These are phyloP conservation scores for Vigna reflexopilosa DNA, from an alignment of 306 rosid genomes.

Conservation along the genomic window DNA sequence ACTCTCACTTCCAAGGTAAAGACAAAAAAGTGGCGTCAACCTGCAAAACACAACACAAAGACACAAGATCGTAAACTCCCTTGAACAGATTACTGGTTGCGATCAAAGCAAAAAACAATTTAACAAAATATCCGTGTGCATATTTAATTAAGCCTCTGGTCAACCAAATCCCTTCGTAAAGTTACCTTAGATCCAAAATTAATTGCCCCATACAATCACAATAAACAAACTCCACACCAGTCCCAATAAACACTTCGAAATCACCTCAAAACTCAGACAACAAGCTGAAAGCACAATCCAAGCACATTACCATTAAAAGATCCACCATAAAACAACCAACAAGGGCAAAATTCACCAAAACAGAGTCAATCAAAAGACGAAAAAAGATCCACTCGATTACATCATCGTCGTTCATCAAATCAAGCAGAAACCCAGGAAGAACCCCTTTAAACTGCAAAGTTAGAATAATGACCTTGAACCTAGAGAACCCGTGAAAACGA, in stretches of 20 bases:
- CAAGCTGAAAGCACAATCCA: not conserved
- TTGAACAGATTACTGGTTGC: not conserved
- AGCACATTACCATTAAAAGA: conserved; percentile 25
- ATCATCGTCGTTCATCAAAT: not conserved
- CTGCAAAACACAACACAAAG: conserved; percentile 48
- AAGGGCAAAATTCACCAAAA: conserved; percentile 28
- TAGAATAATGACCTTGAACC: not conserved
- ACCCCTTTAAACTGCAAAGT: conserved; percentile 7
- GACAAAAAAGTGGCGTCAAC: conserved; percentile 21
- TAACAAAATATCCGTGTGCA: not conserved
- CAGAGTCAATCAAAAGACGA: not conserved
- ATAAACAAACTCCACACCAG: conserved; percentile 17
- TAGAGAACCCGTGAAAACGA: not conserved
- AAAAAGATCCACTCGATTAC: not conserved
- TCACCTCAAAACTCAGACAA: not conserved
- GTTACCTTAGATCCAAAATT: conserved; percentile 39
- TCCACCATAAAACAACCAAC: not conserved
- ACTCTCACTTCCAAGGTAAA: conserved; percentile 16
- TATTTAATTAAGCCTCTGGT: not conserved
- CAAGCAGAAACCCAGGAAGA: not conserved
- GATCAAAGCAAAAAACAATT: conserved; percentile 25
- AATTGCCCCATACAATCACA: conserved; percentile 9
- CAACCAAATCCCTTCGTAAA: not conserved
- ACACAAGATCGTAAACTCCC: conserved; percentile 6
- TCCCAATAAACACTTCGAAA: not conserved